Base-by-base conservation (phyloP, 257 asterid species). In the Ehretia macrophylla region DNA sequence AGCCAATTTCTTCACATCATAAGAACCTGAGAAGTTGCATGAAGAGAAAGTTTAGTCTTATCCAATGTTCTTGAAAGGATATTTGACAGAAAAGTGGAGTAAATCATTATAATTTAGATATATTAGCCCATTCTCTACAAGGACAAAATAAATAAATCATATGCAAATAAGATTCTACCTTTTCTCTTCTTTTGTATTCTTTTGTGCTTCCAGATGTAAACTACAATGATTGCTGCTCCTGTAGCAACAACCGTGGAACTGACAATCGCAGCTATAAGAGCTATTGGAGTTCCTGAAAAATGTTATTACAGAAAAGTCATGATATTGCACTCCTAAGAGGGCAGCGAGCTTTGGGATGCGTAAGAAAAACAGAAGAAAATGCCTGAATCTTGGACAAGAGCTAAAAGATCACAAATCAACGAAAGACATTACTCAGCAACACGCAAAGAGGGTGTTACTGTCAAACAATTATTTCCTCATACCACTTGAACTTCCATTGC, bases 1-100 rank as follows among this genome's bases (percentile, higher is more conserved):
- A 57, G 69, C 90, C 72, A 82, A n/a, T 71, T 84, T 82, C 58
- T 67, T 77, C 19, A 72, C 91, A 52, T 91, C 77, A 46, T 84
- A 78, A 64, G 86, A 73, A 68, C 83, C 81, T 79, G 56, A 64
- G 11, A 47, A 52, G 57, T 21, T 10, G 12, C 22, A 6, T 18
- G 8, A 20, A 9, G 16, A 10, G 13, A 3, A 19, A 27, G 35
- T 27, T 27, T 27, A 27, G 35, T 27, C n/a, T 27, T 27, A 27
- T 27, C 35, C 35, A 27, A 27, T 27, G 35, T 27, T 6, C 6
- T 27, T 27, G 6, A 27, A 27, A 27, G 35, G 35, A 27, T 27
- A 6, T 1, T 6, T 27, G 35, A 27, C 6, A 27, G 35, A 6
- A 27, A 27, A 27, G 35, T 27, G 35, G 35, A 27, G 35, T 27